Conservation (phyloP, 148 eudicot genomes). For the Cornus controversa region DNA sequence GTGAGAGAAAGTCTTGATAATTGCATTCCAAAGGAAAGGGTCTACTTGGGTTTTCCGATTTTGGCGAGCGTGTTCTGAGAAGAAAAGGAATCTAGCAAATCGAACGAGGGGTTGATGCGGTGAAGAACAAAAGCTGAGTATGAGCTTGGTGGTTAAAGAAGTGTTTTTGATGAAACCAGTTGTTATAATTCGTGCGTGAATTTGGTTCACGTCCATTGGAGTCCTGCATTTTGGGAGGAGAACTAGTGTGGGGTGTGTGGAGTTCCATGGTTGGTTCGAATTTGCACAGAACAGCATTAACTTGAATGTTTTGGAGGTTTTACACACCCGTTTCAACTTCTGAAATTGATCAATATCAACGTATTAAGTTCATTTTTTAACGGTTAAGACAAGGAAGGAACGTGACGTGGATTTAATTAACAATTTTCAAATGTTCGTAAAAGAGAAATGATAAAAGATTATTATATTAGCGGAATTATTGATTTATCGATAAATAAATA, state of each 20-base stretch:
- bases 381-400: too few relatives aligned
- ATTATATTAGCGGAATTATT: too few relatives aligned
- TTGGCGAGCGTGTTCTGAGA: constrained; percentile 20
- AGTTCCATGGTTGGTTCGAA: constrained; percentile 60
- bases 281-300: constrained; percentile 45
- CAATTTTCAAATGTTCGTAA: too few relatives aligned
- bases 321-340: too few relatives aligned
- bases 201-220: constrained; percentile 51
- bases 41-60: constrained; percentile 17
- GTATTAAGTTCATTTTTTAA: too few relatives aligned
- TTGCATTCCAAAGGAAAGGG: constrained; percentile 69
- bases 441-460: too few relatives aligned
- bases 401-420: too few relatives aligned
- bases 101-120: constrained; percentile 33
- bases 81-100: constrained; percentile 58
- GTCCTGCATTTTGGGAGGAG: constrained; percentile 55
- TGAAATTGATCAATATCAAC: too few relatives aligned
- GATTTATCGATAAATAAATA: too few relatives aligned
- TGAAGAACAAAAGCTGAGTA: constrained; percentile 54
- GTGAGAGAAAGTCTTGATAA: constrained; percentile 56
- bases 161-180: constrained; percentile 54
- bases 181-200: constrained; percentile 64
- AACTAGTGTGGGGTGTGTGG: constrained; percentile 39
- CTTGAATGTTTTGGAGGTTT: neutral
- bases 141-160: constrained; percentile 57